Evolutionary conservation across 192 early-diverging fungal species (phyloP).

Genomic region (Mortierella alpina): DNA sequence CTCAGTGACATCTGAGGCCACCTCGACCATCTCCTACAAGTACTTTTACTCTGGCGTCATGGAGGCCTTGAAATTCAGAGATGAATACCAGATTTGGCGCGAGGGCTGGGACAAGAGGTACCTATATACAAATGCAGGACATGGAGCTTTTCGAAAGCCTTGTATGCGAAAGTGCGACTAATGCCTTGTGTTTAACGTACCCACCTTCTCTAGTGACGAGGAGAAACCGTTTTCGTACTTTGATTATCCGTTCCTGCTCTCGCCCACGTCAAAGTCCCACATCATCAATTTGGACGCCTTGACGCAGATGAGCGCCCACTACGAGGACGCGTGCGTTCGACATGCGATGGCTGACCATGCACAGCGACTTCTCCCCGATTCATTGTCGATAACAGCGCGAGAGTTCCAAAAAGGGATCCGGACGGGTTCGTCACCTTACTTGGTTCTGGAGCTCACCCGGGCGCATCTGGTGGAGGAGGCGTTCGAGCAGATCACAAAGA

Average conservation of each 20-base stretch:
- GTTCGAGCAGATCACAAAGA: conserved; percentile 74
- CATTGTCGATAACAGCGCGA: conserved; percentile 47
- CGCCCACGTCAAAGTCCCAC: conserved; percentile 74
- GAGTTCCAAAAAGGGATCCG: conserved; percentile 70
- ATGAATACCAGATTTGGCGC: conserved; percentile 81
- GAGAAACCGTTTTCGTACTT: conserved; percentile 74
- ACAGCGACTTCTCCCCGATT: conserved; percentile 72
- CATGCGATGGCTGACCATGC: conserved; percentile 84
- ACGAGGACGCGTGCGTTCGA: conserved; percentile 85
- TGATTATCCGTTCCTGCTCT: conserved; percentile 76
- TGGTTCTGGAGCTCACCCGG: conserved; percentile 83
- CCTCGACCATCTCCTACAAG: conserved; percentile 47
- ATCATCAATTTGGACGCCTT: conserved; percentile 81
- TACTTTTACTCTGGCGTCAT: conserved; percentile 52
- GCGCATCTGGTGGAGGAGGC: conserved; percentile 79
- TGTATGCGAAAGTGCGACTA: too few relatives aligned
- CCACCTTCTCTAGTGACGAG: conserved; percentile 13
- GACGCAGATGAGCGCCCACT: conserved; percentile 80
- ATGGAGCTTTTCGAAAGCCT: too few relatives aligned
- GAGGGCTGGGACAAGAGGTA: conserved; percentile 58
- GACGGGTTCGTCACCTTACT: conserved; percentile 75
- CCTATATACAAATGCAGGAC: background rate
- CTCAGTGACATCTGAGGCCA: background rate
- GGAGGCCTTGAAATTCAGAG: conserved; percentile 76
- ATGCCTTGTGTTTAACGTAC: background rate